phyloP scores from a whole-genome alignment of 257 asterid species.

The Vinca minor region DNA sequence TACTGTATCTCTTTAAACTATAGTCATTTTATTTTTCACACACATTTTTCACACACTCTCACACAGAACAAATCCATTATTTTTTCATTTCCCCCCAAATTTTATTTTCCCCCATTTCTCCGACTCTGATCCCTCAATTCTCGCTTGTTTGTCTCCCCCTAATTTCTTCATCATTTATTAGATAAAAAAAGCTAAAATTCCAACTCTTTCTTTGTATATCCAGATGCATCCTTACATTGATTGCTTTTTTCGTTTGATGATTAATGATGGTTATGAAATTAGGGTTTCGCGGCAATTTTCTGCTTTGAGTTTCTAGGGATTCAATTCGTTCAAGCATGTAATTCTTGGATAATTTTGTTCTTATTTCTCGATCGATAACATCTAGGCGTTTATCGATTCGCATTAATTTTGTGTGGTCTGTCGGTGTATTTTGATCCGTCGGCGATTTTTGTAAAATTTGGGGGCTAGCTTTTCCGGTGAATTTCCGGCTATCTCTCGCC shows the following conservation, averaged over 20 bases:
- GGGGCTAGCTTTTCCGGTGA: conserved; percentile 9
- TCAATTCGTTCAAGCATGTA: conserved; percentile 36
- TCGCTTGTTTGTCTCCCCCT: conserved; percentile 48
- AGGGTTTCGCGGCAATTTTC: conserved; percentile 33
- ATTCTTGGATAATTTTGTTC: conserved; percentile 17
- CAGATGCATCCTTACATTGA: conserved; percentile 18
- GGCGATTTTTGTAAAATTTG: conserved; percentile 18
- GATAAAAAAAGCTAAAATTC: neutral
- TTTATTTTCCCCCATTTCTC: conserved; percentile 9
- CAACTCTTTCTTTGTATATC: neutral
- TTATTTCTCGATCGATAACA: conserved; percentile 19
- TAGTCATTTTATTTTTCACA: too few species aligned
- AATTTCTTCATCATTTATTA: conserved; percentile 21
- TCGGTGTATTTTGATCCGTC: conserved; percentile 20
- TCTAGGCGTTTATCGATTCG: conserved; percentile 15
- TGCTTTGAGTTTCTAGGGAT: conserved; percentile 21
- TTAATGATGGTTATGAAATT: conserved; percentile 32
- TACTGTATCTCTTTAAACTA: too few species aligned
- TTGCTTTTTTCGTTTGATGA: conserved; percentile 24
- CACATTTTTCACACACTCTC: conserved; percentile 1
- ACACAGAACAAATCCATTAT: conserved; percentile 24
- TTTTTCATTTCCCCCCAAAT: conserved; percentile 8
- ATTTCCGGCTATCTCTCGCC: neutral
- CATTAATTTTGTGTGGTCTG: conserved; percentile 1
- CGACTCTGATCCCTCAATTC: conserved; percentile 35